Conservation (phyloP, 257 asterid species). For the Gynochthodes officinalis region DNA sequence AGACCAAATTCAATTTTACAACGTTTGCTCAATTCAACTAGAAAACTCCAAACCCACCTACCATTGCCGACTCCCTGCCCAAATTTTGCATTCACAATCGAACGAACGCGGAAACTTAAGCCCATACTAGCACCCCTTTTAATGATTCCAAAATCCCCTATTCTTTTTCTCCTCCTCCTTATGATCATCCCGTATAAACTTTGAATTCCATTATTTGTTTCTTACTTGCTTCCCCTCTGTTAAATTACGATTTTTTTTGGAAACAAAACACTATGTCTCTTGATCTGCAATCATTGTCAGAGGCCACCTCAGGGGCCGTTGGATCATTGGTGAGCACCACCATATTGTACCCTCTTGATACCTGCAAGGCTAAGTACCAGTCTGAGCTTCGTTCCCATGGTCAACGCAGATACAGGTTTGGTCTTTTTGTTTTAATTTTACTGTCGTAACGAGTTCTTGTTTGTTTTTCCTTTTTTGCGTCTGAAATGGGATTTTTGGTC, state of each 20-base stretch:
- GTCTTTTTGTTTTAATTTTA: not conserved
- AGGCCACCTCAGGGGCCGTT: constrained; percentile 45
- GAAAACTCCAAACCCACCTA: constrained; percentile 17
- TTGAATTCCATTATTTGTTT: not conserved
- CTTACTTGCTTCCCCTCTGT: not conserved
- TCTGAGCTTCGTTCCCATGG: constrained; percentile 41
- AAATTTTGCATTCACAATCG: not conserved
- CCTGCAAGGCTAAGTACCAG: constrained; percentile 48
- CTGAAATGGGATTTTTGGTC: not conserved
- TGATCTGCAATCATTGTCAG: constrained; percentile 40
- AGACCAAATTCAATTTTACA: not conserved
- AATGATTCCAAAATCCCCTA: not conserved
- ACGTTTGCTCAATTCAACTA: not conserved
- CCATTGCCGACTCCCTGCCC: not conserved
- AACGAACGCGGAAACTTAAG: not conserved
- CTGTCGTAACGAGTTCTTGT: not conserved
- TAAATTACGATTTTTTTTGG: not conserved
- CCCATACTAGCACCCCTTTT: not conserved
- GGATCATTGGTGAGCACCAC: constrained; percentile 45
- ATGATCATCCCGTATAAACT: too few relatives aligned
- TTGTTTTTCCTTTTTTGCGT: not conserved
- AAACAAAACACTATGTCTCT: constrained; percentile 19
- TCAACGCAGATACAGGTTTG: constrained; percentile 40
- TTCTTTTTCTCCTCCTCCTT: too few relatives aligned
- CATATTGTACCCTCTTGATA: constrained; percentile 43